Base-by-base conservation (phyloP, 345 rosid species). In the Xanthoceras sorbifolium region DNA sequence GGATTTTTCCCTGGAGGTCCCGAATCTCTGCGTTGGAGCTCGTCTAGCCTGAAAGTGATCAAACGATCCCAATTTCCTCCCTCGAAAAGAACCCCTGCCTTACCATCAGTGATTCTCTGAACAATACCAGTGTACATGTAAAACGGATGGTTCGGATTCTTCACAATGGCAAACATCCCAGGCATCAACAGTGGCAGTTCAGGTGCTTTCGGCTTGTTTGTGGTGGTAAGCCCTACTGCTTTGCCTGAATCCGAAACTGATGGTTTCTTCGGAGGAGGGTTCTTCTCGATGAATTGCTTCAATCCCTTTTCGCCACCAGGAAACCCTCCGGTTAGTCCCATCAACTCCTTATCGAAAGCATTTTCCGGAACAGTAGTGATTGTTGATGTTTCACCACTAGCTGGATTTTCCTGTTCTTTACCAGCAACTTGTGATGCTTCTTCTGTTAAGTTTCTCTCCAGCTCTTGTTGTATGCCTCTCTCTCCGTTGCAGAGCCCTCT, bases 321-420 rank as follows among this genome's bases (percentile, higher is more conserved):
- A 54, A 92, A 92, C 23, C 98, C 98, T 22, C 98, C 98, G 0
- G 97, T 93, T 62, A 95, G 79, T 10, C 98, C 99, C 97, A 96
- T 89, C 85, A 96, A 44, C 78, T 93, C 97, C 82, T 91, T 95
- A 3, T 83, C 94, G 23, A 93, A 95, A 64, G 80, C 96, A 14
- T 85, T 74, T 77, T 91, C 93, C 1, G 93, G 90, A 59, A 88
- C 86, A 46, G 59, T 64, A 0, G 44, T 69, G 10, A 12, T 60
- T 0, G 72, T 29, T 3, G 77, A 9, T n/a, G 38, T 42, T 10
- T 5, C 76, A 25, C 38, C 71, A 5, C 44, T 36, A 1, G 70
- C 78, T 9, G 79, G 67, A 52, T 71, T 48, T 72, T 29, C 80
- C 0, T 69, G 25, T 72, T 77, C 81, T 36, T 25, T 65, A 22